Conservation (phyloP, 768 basidiomycete species). For the Asterophora parasitica region DNA sequence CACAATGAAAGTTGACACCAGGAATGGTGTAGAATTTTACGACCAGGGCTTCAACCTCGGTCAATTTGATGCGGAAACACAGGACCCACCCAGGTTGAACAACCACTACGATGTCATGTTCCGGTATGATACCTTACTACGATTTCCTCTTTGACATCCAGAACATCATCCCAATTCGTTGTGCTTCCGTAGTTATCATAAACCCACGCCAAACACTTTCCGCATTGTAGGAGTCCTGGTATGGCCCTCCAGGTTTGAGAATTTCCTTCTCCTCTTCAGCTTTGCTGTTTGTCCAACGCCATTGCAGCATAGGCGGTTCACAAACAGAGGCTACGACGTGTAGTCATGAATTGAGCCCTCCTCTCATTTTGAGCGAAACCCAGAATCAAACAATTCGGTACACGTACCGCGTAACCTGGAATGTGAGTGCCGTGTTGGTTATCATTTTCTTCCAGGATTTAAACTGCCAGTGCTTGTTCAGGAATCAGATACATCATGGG, state of each 20-base stretch:
- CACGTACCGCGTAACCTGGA: slow-evolving; percentile 86
- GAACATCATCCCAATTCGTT: neutral
- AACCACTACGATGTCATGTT: slow-evolving; percentile 91
- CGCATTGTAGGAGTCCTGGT: slow-evolving; percentile 92
- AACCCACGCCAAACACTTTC: slow-evolving; percentile 59
- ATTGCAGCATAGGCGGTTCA: slow-evolving; percentile 55
- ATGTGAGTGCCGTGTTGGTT: slow-evolving; percentile 40
- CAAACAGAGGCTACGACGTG: slow-evolving; percentile 53
- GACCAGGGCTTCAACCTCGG: slow-evolving; percentile 96
- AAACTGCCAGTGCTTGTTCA: slow-evolving; percentile 26
- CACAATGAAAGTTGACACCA: slow-evolving; percentile 81
- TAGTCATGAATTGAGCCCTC: slow-evolving; percentile 32
- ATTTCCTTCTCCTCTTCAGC: neutral
- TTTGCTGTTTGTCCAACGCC: neutral
- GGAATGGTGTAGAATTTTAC: slow-evolving; percentile 82
- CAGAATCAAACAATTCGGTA: slow-evolving; percentile 65
- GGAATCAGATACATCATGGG: slow-evolving; percentile 87
- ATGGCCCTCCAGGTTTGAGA: slow-evolving; percentile 48
- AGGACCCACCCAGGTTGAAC: slow-evolving; percentile 67
- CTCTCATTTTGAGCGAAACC: slow-evolving; percentile 60
- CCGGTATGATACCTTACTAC: slow-evolving; percentile 36
- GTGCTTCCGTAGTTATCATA: slow-evolving; percentile 63
- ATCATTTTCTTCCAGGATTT: neutral
- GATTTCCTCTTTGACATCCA: neutral
- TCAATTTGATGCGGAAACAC: slow-evolving; percentile 53